Conservation (phyloP, 2,329 filamentous ascomycete genomes). For the Colletotrichum melonis region DNA sequence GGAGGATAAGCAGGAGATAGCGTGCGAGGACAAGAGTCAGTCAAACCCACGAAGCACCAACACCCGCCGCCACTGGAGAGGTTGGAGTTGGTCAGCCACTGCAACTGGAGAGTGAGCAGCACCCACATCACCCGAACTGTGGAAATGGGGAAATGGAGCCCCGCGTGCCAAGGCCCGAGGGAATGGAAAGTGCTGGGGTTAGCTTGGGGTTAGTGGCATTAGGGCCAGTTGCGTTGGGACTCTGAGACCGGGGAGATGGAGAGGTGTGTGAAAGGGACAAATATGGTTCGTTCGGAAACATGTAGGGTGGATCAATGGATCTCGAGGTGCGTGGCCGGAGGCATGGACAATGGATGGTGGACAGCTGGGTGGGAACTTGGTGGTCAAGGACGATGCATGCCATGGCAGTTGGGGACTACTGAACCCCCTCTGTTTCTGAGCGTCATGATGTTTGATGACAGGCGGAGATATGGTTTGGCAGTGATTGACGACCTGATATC, state of each 20-base stretch:
- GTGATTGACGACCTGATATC: background rate
- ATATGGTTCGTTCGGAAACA: conserved; percentile 23
- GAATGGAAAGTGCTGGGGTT: conserved; percentile 30
- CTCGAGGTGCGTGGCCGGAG: background rate
- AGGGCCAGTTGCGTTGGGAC: conserved; percentile 23
- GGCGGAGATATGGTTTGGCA: background rate
- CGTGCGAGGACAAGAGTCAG: conserved; percentile 9
- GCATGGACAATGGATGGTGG: too few species aligned
- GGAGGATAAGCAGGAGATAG: background rate
- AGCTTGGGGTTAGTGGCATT: conserved; percentile 8
- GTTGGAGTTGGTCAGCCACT: conserved; percentile 28
- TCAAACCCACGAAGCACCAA: background rate
- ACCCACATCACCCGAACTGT: background rate
- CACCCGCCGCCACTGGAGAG: conserved; percentile 2
- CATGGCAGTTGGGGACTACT: background rate
- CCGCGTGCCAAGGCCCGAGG: conserved; percentile 36
- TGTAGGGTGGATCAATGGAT: conserved; percentile 16
- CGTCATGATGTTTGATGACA: background rate
- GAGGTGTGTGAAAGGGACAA: conserved; percentile 4
- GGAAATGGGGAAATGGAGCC: conserved; percentile 19
- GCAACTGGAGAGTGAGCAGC: background rate
- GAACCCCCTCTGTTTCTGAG: background rate
- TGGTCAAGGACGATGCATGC: background rate
- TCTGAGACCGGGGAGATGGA: background rate
- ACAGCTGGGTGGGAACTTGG: background rate